Base-by-base conservation (phyloP, 129 eudicot species). In the Gnaphalium uliginosum region DNA sequence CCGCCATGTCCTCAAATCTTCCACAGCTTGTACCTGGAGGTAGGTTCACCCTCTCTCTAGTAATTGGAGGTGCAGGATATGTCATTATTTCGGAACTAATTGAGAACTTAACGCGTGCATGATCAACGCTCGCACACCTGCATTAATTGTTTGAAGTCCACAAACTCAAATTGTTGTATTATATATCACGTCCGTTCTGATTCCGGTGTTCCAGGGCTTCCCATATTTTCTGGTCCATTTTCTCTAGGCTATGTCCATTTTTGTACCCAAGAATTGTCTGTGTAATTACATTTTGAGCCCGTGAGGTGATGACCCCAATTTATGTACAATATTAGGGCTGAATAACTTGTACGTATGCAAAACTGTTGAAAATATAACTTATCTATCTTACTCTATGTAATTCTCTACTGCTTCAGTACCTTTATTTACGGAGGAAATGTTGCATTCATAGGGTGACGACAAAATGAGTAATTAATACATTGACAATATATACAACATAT, bases 21-120 rank as follows among this genome's bases (percentile, higher is more conserved):
- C 94, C 85, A n/a, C 19, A 41, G 68, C 81, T 91, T 24, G 99
- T 94, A 48, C 99, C 99, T 14, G 99, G 99, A 30, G 99, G 97
- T 43, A 89, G 75, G 81, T 22, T 91, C 39, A 86, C 96, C 65
- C 92, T 94, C 61, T 89, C 97, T 25, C 80, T 94, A n/a, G 92
- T 94, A 19, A 81, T 94, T 19, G 97, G 88, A 72, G 92, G 93
- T 32, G 91, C 97, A 14, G 92, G 87, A 19, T 81, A 85, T 19
- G 85, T 94, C 62, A 91, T 94, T 74, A 64, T 89, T 50, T 82
- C 97, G 18, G 92, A 94, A 83, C 30, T 89, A 51, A 11, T 91
- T 6, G 79, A 84, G 76, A 94, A 86, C 82, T 85, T 90, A 8
- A 81, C 79, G n/a, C 93, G 56, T 71, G 33, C 74, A 62, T 83